Evolutionary conservation across 169 alveolate genomes (phyloP), one percentile per base, ranked within the genome.

Genomic region (Plasmodium reichenowi): DNA sequence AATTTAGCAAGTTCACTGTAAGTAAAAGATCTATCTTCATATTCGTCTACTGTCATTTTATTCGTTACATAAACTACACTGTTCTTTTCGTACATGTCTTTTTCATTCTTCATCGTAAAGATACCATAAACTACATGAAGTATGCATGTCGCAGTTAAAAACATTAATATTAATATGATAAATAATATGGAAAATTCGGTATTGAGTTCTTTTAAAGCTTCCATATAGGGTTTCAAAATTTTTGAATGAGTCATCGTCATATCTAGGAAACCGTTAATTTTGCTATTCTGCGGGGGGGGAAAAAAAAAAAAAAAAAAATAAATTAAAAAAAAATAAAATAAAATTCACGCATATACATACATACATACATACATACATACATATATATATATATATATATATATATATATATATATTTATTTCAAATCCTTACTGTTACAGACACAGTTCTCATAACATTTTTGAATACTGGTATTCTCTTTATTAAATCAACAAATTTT

Each of bases 21-120:
- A 59, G 96, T 94, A 63, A 88, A 94, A 10, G 73, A 45, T 7
- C 66, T 67, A 63, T 67, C 88, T 72, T 94, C 88, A 52, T 64
- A 73, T n/a, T 64, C 89, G 2, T 76, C 89, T 54, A 76, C 72
- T 9, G 93, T 92, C 70, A 83, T 68, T 94, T 89, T 94, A 89
- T 94, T 94, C 7, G 89, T 74, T 13, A 80, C 90, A 67, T 22
- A 68, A 9, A 80, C 73, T 24, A 32, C 47, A 20, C 38, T 67
- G 6, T 20, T 63, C 6, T 68, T 80, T 80, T 67, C 90, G 48
- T 43, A 17, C 3, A 29, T 9, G 45, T 56, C 67, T 68, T 54
- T 80, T 59, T 54, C 90, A 13, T 20, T 48, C 32, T 80, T 80
- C 83, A 80, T 80, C 9, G 52, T 68, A 20, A 80, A 17, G 48